Conservation (phyloP, 1,139 yeast genomes). For the Magnusiomyces sp. region DNA sequence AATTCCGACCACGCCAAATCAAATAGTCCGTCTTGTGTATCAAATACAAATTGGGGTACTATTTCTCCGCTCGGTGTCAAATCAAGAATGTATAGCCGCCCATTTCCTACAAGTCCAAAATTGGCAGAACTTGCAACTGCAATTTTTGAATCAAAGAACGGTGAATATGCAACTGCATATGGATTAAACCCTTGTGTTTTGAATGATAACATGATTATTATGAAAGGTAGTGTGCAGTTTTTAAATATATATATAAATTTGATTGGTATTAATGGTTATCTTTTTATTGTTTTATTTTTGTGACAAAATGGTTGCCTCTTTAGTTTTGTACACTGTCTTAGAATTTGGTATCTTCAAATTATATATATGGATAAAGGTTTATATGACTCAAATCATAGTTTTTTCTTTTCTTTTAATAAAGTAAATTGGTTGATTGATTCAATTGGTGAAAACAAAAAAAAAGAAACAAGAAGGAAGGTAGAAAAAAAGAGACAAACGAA, state of each 20-base stretch:
- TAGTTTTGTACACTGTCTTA: too few relatives aligned
- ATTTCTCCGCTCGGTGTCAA: constrained; percentile 60
- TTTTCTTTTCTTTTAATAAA: too few relatives aligned
- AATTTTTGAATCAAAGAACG: constrained; percentile 78
- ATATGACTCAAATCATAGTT: too few relatives aligned
- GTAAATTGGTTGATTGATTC: not conserved
- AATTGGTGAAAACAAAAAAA: not conserved
- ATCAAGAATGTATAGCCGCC: constrained; percentile 61
- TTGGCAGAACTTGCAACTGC: constrained; percentile 91
- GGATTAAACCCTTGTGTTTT: constrained; percentile 82
- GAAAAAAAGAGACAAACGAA: not conserved
- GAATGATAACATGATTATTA: constrained; percentile 63
- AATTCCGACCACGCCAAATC: constrained; percentile 85
- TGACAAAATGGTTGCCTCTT: too few relatives aligned
- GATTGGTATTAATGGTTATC: too few relatives aligned
- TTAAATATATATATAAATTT: too few relatives aligned
- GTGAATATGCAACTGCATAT: constrained; percentile 82
- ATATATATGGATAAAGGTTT: too few relatives aligned
- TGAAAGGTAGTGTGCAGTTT: too few relatives aligned
- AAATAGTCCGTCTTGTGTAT: constrained; percentile 89
- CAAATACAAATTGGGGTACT: constrained; percentile 51
- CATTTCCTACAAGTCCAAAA: constrained; percentile 92
- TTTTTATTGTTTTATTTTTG: too few relatives aligned
- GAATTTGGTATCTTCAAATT: too few relatives aligned
- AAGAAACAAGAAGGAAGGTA: not conserved